Evolutionary conservation across 192 early-diverging fungal species (phyloP), one percentile per base, ranked within the genome.

Genomic region (Chytriomyces confervae): DNA sequence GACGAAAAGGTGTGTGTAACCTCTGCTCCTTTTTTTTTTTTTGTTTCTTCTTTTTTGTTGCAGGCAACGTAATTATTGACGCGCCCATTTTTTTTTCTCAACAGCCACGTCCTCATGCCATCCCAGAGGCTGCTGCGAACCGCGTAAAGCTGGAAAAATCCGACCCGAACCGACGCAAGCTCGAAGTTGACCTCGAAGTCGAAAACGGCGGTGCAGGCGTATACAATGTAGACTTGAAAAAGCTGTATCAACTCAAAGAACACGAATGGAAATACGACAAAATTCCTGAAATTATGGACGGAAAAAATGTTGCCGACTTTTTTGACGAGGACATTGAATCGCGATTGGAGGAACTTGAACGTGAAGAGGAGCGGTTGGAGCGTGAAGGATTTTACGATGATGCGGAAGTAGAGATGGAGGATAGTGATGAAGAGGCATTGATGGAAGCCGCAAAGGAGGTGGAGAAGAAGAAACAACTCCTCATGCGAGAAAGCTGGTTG

Each of bases 291-390:
- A 96, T 99, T 83, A 93, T 96, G 91, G 92, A 98, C 79, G 97
- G 97, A 79, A 94, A 95, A 88, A 99, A 99, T 86, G 90, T 99
- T 53, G 95, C 95, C 23, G 98, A 99, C 87, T 99, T 98, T 83
- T 86, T 98, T 81, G 98, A 99, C 86, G 88, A 97, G 44, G 96
- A 98, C 6, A 98, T 99, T 82, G 96, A 95, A 78, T 95, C 96
- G 82, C 93, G 93, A 78, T 84, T 99, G 75, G 96, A 94, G 36
- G 95, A 92, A 75, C 89, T 99, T 45, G 97, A 99, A 83, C 90
- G 92, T 75, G 98, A 99, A 83, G 98, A 99, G 86, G 97, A 98
- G 86, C 87, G 92, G 64, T 85, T 99, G 29, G 92, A 89, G n/a
- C 92, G 93, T 51, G 94, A 97, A 84, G 97, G 97, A 43, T 92